Evolutionary conservation across 805 yeast species (phyloP).

Genomic region (Wickerhamomyces canadensis): DNA sequence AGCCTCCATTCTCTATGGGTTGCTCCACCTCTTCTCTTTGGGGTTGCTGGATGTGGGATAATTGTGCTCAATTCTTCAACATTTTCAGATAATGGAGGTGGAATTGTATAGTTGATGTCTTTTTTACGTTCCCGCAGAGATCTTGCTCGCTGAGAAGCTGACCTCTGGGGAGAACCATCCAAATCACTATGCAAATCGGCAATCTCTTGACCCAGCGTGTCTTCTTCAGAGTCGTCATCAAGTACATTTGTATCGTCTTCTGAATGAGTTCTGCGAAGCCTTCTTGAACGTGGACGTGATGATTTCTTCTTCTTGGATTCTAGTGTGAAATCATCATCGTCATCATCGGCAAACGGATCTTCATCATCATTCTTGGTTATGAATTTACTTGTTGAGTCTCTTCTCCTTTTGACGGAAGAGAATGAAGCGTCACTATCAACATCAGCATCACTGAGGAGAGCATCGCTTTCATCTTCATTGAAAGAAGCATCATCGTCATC

Average conservation of each 20-base stretch:
- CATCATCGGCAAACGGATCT: conserved; percentile 18
- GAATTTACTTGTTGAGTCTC: conserved; percentile 18
- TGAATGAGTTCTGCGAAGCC: too few relatives aligned
- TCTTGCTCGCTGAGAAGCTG: conserved; percentile 35
- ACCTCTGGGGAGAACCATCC: conserved; percentile 29
- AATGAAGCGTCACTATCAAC: conserved; percentile 11
- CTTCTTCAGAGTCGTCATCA: conserved; percentile 17
- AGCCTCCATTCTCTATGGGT: conserved; percentile 54
- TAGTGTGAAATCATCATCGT: conserved; percentile 4
- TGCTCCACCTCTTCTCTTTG: conserved; percentile 33
- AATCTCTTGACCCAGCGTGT: conserved; percentile 55
- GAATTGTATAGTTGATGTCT: conserved; percentile 72
- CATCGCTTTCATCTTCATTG: conserved; percentile 37
- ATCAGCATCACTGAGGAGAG: conserved; percentile 13
- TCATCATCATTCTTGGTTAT: conserved; percentile 24
- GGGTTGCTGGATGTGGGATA: conserved; percentile 15
- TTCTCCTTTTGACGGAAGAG: conserved; percentile 9
- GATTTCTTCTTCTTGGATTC: conserved; percentile 21
- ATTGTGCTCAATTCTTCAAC: conserved; percentile 19
- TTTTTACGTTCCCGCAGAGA: conserved; percentile 61
- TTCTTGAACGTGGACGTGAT: background rate
- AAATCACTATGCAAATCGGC: conserved; percentile 18
- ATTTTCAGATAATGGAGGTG: conserved; percentile 63
- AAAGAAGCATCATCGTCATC: conserved; percentile 28
- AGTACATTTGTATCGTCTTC: conserved; percentile 22